phyloP scores from a whole-genome alignment of 345 rosid species.

The Trapa bicornis region DNA sequence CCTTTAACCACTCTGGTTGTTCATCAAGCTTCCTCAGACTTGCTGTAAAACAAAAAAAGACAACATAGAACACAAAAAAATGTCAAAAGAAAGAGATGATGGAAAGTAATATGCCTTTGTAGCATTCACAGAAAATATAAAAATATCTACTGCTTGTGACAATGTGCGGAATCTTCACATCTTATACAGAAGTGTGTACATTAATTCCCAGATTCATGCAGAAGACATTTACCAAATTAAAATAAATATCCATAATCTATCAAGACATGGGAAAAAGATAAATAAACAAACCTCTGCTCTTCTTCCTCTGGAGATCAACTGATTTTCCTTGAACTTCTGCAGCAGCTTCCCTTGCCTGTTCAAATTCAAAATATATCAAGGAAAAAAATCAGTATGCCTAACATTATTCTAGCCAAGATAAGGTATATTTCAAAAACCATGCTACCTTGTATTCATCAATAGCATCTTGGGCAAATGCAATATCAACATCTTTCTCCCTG shows the following conservation, averaged over 20 bases:
- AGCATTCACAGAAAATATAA: neutral
- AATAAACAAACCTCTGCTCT: constrained; percentile 64
- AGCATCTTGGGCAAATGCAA: constrained; percentile 83
- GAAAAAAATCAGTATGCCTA: neutral
- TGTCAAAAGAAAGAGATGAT: neutral
- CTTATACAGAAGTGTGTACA: neutral
- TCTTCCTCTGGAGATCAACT: constrained; percentile 88
- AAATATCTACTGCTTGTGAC: neutral
- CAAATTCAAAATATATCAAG: neutral
- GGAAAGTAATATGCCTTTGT: neutral
- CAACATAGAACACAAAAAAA: neutral
- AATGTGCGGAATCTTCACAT: neutral
- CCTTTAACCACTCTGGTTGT: constrained; percentile 93
- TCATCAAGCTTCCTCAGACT: constrained; percentile 93
- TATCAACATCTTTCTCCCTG: constrained; percentile 95
- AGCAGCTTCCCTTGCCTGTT: constrained; percentile 92
- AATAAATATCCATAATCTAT: neutral
- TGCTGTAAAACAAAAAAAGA: constrained; percentile 27
- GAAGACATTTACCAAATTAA: neutral
- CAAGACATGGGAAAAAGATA: neutral
- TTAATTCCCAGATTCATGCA: neutral
- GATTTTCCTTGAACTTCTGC: constrained; percentile 76
- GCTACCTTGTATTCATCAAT: constrained; percentile 90
- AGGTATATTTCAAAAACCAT: constrained; percentile 7
- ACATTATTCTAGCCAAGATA: neutral